These are phyloP conservation scores for Diaporthe eres DNA, from an alignment of 2,329 filamentous ascomycete genomes.

Conservation along the genomic window DNA sequence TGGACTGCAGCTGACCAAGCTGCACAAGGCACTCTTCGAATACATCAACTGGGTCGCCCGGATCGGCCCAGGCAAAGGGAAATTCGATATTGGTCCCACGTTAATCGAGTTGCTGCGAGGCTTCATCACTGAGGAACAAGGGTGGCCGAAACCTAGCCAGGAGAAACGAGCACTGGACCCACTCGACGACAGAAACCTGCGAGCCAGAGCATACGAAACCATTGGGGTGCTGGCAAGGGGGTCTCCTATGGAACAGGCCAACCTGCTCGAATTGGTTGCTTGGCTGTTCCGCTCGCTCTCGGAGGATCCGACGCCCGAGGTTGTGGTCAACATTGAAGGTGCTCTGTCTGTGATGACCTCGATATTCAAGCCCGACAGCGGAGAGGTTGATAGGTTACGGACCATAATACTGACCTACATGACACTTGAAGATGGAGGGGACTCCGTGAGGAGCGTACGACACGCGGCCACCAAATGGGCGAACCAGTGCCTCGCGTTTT, in stretches of 20 bases:
- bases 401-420: slow-evolving; percentile 78
- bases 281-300: slow-evolving; percentile 90
- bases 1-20: slow-evolving; percentile 82
- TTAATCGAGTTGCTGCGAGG: slow-evolving; percentile 78
- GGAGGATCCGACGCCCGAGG: slow-evolving; percentile 81
- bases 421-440: slow-evolving; percentile 62
- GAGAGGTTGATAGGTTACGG: slow-evolving; percentile 56
- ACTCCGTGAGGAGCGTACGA: slow-evolving; percentile 79
- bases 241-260: slow-evolving; percentile 67
- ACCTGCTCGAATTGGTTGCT: slow-evolving; percentile 68
- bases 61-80: slow-evolving; percentile 71
- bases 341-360: slow-evolving; percentile 81
- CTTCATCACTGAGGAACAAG: slow-evolving; percentile 80
- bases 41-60: slow-evolving; percentile 91
- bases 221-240: slow-evolving; percentile 85
- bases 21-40: slow-evolving; percentile 85
- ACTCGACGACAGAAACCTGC: slow-evolving; percentile 74
- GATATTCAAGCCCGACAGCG: slow-evolving; percentile 54
- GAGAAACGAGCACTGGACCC: slow-evolving; percentile 50
- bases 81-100: slow-evolving; percentile 76
- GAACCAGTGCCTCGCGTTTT: slow-evolving; percentile 87
- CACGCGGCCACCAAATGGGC: slow-evolving; percentile 91
- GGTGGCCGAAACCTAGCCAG: slow-evolving; percentile 77
- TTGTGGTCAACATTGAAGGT: slow-evolving; percentile 90
- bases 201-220: slow-evolving; percentile 89